Evolutionary conservation across 768 basidiomycete species (phyloP), one percentile per base, ranked within the genome.

Genomic region (Podaxis sp.): DNA sequence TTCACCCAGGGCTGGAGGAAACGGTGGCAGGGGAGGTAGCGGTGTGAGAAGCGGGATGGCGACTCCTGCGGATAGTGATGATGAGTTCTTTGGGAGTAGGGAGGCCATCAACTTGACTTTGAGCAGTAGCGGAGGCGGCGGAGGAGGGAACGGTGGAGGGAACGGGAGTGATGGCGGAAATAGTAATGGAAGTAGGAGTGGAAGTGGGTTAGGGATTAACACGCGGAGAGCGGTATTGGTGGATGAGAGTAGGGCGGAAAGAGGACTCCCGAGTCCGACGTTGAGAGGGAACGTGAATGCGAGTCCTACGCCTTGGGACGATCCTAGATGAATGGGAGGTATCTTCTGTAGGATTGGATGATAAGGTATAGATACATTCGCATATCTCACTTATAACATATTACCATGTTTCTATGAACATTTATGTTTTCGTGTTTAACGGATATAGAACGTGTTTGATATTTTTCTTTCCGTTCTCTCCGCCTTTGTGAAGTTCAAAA

Each of bases 211-310:
- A 27, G 64, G 41, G 5, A 66, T 46, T 22, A n/a, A n/a, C 40
- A 27, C 67, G 63, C 63, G 66, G 57, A 60, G 68, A 53, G 66
- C 66, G 19, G 60, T 66, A 37, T 59, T 71, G 29, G 68, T 79
- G 52, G 82, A 85, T 61, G 82, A 80, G 67, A 86, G 82, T 67
- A 74, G 88, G 67, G 76, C 77, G 22, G 89, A 87, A 71, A 74
- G 87, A n/a, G 87, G 89, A 41, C 65, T 90, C 41, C 76, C 80
- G 53, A 90, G 86, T 69, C 89, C 89, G 65, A 66, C 66, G 58
- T 55, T 70, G 66, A 71, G 65, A 50, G 52, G 55, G 61, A 55
- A 36, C 12, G 38, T 43, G 2, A 62, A 40, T 56, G 53, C 49
- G 9, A 50, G 25, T 15, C 49, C 38, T 22, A 13, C 54, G 7